These are phyloP conservation scores for Candida incommunis DNA, from an alignment of 805 yeast genomes.

Conservation along the genomic window DNA sequence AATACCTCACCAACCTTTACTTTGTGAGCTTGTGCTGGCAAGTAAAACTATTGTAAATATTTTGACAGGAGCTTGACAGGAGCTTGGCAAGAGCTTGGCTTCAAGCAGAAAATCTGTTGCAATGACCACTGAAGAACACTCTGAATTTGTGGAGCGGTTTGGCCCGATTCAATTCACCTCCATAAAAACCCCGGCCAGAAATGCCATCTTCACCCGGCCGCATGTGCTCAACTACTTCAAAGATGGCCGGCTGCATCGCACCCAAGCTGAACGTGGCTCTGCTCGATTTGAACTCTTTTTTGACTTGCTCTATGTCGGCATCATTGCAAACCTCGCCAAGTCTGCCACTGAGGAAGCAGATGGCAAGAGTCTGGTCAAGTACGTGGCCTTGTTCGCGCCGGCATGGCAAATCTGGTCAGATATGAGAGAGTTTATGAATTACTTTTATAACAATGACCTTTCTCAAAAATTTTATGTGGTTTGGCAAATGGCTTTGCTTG, in stretches of 20 bases:
- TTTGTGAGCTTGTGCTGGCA: too few relatives aligned
- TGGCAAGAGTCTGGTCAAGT: conserved; percentile 33
- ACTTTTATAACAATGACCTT: conserved; percentile 47
- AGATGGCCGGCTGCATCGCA: conserved; percentile 40
- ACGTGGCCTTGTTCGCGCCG: conserved; percentile 38
- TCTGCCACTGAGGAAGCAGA: conserved; percentile 36
- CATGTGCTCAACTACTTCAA: conserved; percentile 49
- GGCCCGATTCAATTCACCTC: background rate
- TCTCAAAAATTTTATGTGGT: conserved; percentile 37
- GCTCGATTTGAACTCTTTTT: conserved; percentile 42
- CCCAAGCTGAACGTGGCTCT: conserved; percentile 39
- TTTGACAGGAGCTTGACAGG: too few relatives aligned
- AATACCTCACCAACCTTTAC: too few relatives aligned
- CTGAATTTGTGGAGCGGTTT: background rate
- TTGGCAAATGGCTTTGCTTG: conserved; percentile 37
- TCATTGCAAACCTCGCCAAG: conserved; percentile 44
- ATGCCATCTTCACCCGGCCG: conserved; percentile 20
- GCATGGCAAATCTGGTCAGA: conserved; percentile 58
- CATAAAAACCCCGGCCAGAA: background rate
- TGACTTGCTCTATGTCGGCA: conserved; percentile 51
- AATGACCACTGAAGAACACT: background rate
- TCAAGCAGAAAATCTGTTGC: background rate
- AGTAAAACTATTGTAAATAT: too few relatives aligned
- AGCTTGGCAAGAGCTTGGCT: too few relatives aligned
- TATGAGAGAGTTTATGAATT: conserved; percentile 47